Base-by-base conservation (phyloP, 345 rosid species). In the Pistacia vera region DNA sequence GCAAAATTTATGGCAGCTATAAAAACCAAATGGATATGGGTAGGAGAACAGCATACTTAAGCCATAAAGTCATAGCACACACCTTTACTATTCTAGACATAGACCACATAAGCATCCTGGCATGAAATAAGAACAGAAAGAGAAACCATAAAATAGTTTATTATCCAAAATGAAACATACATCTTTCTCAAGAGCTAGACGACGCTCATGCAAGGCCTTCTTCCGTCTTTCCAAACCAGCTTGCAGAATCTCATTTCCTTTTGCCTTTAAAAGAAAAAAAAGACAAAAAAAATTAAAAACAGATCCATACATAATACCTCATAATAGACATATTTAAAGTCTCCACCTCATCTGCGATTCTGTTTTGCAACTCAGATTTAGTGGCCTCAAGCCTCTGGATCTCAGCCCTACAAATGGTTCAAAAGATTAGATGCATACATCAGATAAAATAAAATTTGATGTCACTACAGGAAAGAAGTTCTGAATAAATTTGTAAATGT, bases 111-210 rank as follows among this genome's bases (percentile, higher is more conserved):
- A 63, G 52, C 36, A 36, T 52, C 78, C 71, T 52, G 44, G 74
- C 68, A 66, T 41, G 25, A 75, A 55, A 30, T 35, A 11, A 20
- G 49, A 69, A 57, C 10, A 41, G 9, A 38, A 61, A 18, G 20
- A 52, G 66, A 62, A 75, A 30, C 25, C 68, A n/a, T 46, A 25
- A 38, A 67, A 67, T n/a, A 30, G 48, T 33, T n/a, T 4, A 64
- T 46, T 14, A 18, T 65, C 25, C 51, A 66, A 38, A 57, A 25
- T 35, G 59, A 48, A 83, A 81, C 91, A 22, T 92, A 96, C 98
- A 70, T 89, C 97, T 75, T 83, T 85, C 82, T 90, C 90, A 68
- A 96, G 91, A 77, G 90, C 89, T 81, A 81, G 81, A 55, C 98
- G 95, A 16, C 85, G 89, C 78, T 81, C 89, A 41, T 84, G 82